Conservation (phyloP, 1,284 basidiomycete species). For the Gymnopus androsaceus region DNA sequence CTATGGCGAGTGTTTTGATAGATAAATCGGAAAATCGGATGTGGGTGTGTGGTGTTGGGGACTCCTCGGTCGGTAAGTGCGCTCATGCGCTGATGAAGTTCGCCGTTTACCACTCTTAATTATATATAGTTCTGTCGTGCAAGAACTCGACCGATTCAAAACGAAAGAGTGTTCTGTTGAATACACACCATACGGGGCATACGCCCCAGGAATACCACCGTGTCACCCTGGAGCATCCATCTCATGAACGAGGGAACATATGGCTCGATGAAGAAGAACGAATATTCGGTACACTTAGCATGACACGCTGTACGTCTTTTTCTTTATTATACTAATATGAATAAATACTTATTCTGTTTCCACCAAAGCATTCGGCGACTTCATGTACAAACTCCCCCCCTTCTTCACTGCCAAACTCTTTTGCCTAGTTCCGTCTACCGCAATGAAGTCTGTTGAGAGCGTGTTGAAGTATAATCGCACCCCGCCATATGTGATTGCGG, state of each 20-base stretch:
- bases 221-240: slow-evolving; percentile 3
- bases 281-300: slow-evolving; percentile 1
- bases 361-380: slow-evolving; percentile 1
- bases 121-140: not conserved
- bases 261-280: slow-evolving; percentile 4
- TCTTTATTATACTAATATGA: no score
- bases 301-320: not conserved
- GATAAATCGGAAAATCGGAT: slow-evolving; percentile 1
- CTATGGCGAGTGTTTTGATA: slow-evolving; percentile 1
- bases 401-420: slow-evolving; percentile 2
- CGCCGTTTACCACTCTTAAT: not conserved
- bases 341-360: not conserved
- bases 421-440: slow-evolving; percentile 3
- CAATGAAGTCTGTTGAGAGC: not conserved
- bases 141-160: not conserved
- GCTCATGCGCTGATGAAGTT: not conserved
- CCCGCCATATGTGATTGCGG: slow-evolving; percentile 6
- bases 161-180: not conserved
- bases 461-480: slow-evolving; percentile 1
- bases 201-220: slow-evolving; percentile 1
- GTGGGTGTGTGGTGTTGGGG: slow-evolving; percentile 6
- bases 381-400: slow-evolving; percentile 1
- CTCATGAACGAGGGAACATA: not conserved
- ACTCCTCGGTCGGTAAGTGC: slow-evolving; percentile 6
- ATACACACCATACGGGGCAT: not conserved